Evolutionary conservation across 140 eudicot species (phyloP).

Genomic region (Anethum foeniculum): DNA sequence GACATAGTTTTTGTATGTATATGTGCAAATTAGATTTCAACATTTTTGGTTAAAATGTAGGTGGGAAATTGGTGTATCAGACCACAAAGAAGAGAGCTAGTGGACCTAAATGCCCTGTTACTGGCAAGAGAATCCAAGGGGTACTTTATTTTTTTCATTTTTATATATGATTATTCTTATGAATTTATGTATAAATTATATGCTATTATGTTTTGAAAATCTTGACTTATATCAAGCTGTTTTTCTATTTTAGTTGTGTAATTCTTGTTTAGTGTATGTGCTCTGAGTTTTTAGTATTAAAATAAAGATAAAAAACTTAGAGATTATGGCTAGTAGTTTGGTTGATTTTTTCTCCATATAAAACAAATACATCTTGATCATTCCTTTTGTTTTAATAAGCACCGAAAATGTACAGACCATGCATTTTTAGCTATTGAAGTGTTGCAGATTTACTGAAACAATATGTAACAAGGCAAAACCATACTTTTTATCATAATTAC

Average conservation of each 20-base stretch:
- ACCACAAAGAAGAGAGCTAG: constrained; percentile 59
- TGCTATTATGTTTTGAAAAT: not conserved
- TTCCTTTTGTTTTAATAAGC: not conserved
- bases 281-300: not conserved
- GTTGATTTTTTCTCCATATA: not conserved
- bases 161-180: not conserved
- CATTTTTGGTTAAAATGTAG: constrained; percentile 13
- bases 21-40: not conserved
- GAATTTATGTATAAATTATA: not conserved
- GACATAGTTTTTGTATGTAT: not conserved
- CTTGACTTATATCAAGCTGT: too few relatives aligned
- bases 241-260: too few relatives aligned
- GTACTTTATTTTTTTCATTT: constrained; percentile 17
- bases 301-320: too few relatives aligned
- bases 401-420: not conserved
- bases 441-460: not conserved
- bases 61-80: constrained; percentile 55
- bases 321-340: not conserved
- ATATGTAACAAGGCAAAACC: not conserved
- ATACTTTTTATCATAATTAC: not conserved
- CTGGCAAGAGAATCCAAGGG: constrained; percentile 71
- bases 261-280: not conserved
- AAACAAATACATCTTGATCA: too few relatives aligned
- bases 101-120: constrained; percentile 63
- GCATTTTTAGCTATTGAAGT: not conserved